Evolutionary conservation across 345 rosid species (phyloP), one percentile per base, ranked within the genome.

Genomic region (Punica granatum): DNA sequence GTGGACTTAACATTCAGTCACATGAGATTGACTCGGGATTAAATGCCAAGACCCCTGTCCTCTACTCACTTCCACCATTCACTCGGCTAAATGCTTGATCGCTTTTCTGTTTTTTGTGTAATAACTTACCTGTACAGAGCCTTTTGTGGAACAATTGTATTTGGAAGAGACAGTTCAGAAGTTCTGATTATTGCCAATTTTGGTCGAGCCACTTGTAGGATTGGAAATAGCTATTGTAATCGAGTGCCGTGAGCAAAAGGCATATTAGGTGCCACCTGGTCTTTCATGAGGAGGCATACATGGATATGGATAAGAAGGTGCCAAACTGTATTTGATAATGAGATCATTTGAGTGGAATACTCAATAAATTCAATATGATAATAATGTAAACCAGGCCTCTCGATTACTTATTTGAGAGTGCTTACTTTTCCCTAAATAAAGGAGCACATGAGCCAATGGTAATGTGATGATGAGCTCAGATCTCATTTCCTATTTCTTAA

Each of bases 401-500:
- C 37, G n/a, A 39, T 65, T 41, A 19, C 13, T 26, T 16, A 3
- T n/a, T 35, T 28, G 6, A 44, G 36, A 10, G 59, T 28, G 11
- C n/a, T 44, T 16, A 32, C 56, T 32, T 65, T 65, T 33, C 68
- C 37, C 31, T 11, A 1, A 28, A 30, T 18, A 67, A 67, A 56
- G 69, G 69, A 67, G 44, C 68, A 46, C 25, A 19, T 26, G 66
- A n/a, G n/a, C 58, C 48, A 39, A 7, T 58, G 31, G 36, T 62
- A 9, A 26, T 26, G 32, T 53, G 60, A 53, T 53, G 60, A 53
- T 26, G 60, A 53, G 56, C 35, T 31, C 30, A 19, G 23, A 66
- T 25, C 23, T 46, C 34, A 26, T 23, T 68, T 32, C 41, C 37
- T 35, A 21, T 7, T n/a, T 41, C 41, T 31, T 25, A 37, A 31